These are phyloP conservation scores for Aspergillus sp. DNA, from an alignment of 2,329 filamentous ascomycete genomes.

Conservation along the genomic window DNA sequence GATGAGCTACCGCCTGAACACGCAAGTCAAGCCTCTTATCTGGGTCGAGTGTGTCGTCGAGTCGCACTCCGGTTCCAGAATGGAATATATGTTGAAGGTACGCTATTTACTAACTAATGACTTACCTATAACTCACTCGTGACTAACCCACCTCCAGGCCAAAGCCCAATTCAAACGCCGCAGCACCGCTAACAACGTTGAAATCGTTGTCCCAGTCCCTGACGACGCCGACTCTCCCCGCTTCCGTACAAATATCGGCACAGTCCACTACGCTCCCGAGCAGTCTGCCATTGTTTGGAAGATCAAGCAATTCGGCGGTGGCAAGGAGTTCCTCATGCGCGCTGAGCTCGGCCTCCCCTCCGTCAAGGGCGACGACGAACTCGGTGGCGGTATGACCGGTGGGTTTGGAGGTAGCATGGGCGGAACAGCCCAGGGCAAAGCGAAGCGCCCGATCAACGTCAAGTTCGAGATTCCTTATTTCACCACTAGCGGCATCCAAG, in stretches of 20 bases:
- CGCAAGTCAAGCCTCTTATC: conserved; percentile 95
- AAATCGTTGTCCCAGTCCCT: conserved; percentile 94
- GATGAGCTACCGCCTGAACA: conserved; percentile 98
- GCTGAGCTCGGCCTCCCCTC: conserved; percentile 92
- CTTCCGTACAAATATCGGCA: conserved; percentile 96
- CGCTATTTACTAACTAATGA: neutral
- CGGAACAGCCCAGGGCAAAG: conserved; percentile 79
- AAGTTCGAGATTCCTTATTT: conserved; percentile 99
- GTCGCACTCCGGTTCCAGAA: conserved; percentile 88
- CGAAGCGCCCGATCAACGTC: conserved; percentile 94
- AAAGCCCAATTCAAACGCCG: conserved; percentile 97
- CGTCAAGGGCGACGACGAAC: conserved; percentile 92
- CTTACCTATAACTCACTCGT: neutral
- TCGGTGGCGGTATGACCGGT: conserved; percentile 95
- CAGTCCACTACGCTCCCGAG: conserved; percentile 95
- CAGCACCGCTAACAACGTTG: conserved; percentile 97
- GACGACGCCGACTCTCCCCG: conserved; percentile 95
- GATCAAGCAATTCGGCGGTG: conserved; percentile 99
- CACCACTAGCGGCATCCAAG: conserved; percentile 98
- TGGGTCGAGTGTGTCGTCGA: conserved; percentile 99
- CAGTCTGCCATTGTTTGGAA: conserved; percentile 99
- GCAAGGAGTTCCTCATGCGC: conserved; percentile 97
- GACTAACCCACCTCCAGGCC: conserved; percentile 51
- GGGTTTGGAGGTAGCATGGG: conserved; percentile 97
- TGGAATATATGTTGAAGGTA: conserved; percentile 97